These are phyloP conservation scores for Torulaspora gathmanii DNA, from an alignment of 805 yeast genomes.

Conservation along the genomic window DNA sequence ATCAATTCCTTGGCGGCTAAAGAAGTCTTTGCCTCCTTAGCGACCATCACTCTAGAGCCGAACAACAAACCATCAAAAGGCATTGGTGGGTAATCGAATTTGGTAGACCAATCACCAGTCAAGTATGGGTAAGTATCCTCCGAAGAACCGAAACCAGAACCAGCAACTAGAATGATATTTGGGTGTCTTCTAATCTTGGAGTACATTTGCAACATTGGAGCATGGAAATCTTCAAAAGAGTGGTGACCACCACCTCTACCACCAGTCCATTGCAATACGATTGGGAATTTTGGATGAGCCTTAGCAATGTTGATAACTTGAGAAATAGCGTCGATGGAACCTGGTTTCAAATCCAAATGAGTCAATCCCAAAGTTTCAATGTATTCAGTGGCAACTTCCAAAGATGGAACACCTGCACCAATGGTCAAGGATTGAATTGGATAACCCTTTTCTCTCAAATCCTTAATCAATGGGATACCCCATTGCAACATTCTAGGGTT, in stretches of 20 bases:
- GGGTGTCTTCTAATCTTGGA: conserved; percentile 86
- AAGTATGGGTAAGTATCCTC: conserved; percentile 96
- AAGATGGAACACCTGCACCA: conserved; percentile 99
- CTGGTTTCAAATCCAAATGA: conserved; percentile 95
- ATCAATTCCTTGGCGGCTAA: conserved; percentile 91
- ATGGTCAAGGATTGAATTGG: conserved; percentile 94
- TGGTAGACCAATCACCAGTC: conserved; percentile 93
- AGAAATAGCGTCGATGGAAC: conserved; percentile 87
- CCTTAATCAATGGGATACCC: conserved; percentile 95
- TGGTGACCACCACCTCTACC: conserved; percentile 99
- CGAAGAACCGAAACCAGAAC: conserved; percentile 97
- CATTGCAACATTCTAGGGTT: conserved; percentile 97
- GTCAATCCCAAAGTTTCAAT: conserved; percentile 88
- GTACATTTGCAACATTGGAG: conserved; percentile 94
- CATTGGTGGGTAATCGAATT: conserved; percentile 92
- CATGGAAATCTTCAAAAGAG: conserved; percentile 98
- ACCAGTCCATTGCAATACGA: conserved; percentile 99
- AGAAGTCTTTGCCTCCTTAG: conserved; percentile 92
- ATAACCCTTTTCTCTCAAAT: conserved; percentile 83
- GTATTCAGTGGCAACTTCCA: conserved; percentile 96
- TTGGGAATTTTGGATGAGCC: conserved; percentile 94
- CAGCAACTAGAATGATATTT: conserved; percentile 88
- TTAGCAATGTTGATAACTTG: conserved; percentile 87
- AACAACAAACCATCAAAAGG: conserved; percentile 96
- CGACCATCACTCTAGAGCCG: conserved; percentile 96